These are phyloP conservation scores for Cyathus striatus DNA, from an alignment of 768 basidiomycete genomes.

Conservation along the genomic window DNA sequence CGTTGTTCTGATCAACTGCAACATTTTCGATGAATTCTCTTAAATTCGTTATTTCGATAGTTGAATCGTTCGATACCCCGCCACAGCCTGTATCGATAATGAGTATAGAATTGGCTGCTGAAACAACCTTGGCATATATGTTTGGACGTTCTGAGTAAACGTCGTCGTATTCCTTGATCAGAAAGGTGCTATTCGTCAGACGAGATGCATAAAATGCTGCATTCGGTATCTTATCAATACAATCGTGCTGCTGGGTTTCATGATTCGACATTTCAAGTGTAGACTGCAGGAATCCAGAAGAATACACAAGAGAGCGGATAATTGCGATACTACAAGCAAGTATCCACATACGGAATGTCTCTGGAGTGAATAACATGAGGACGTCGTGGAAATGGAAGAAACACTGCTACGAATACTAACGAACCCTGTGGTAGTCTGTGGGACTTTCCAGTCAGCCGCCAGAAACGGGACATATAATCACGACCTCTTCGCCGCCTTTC, in stretches of 20 bases:
- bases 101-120: slow-evolving; percentile 33
- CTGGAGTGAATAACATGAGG: neutral
- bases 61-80: slow-evolving; percentile 34
- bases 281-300: too few species aligned
- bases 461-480: slow-evolving; percentile 77
- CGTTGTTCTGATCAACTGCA: slow-evolving; percentile 33
- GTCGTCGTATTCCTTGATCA: slow-evolving; percentile 47
- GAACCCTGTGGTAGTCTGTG: too few species aligned
- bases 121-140: slow-evolving; percentile 46
- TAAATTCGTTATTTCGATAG: slow-evolving; percentile 35
- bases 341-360: slow-evolving; percentile 6
- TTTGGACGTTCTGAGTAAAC: slow-evolving; percentile 47
- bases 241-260: too few species aligned
- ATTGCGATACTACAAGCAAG: slow-evolving; percentile 9
- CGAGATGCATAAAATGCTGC: slow-evolving; percentile 23
- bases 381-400: slow-evolving; percentile 3
- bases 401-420: too few species aligned
- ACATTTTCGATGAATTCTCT: slow-evolving; percentile 47
- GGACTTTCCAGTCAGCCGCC: slow-evolving; percentile 73
- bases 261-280: too few species aligned
- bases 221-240: too few species aligned
- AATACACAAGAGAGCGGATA: slow-evolving; percentile 11
- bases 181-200: slow-evolving; percentile 25
- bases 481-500: slow-evolving; percentile 71
- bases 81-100: slow-evolving; percentile 55